Base-by-base conservation (phyloP, 2,329 filamentous ascomycete species). In the Chrysoporthe austroafricana region DNA sequence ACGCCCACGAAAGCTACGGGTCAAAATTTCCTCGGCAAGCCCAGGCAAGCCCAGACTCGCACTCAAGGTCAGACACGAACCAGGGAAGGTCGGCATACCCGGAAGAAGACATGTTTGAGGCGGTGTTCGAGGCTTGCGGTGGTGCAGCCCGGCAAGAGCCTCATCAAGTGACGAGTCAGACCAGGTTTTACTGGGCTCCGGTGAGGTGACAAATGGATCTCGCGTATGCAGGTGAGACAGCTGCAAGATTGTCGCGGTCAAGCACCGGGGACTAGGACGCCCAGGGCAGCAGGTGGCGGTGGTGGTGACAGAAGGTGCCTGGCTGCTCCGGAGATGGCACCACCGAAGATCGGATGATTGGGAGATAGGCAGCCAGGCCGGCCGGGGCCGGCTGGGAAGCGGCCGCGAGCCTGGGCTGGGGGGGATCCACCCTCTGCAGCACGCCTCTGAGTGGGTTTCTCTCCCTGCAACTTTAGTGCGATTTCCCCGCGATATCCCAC, bases 151-250 rank as follows among this genome's bases (percentile, higher is more conserved):
- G n/a, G 59, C 16, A 52, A 58, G 62, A 67, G 62, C 50, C 68
- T 64, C 57, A 42, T 64, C 65, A 62, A 67, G 68, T 34, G 62
- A 69, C 62, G n/a, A 44, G 50, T 57, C 62, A 56, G 52, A 21
- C 62, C 50, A 57, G 62, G 48, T 34, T 56, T 57, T 34, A 26
- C 39, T 61, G 42, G 34, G 21, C 21, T 26, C 46, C 57, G 57
- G 63, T 68, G 66, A 67, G 62, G 66, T 69, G 65, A 68, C 34
- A 46, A 65, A 66, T 69, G 67, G 67, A 69, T 69, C 64, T 69
- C 52, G 54, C 50, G 44, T 56, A 62, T 57, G 44, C 58, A 59
- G 56, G 62, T 64, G 61, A 69, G 61, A 57, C 64, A 50, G 32
- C 44, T 62, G 62, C 50, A 43, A 56, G 46, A 54, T 63, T 39